Base-by-base conservation (phyloP, 2,329 filamentous ascomycete species). In the Diaporthe nobilis region DNA sequence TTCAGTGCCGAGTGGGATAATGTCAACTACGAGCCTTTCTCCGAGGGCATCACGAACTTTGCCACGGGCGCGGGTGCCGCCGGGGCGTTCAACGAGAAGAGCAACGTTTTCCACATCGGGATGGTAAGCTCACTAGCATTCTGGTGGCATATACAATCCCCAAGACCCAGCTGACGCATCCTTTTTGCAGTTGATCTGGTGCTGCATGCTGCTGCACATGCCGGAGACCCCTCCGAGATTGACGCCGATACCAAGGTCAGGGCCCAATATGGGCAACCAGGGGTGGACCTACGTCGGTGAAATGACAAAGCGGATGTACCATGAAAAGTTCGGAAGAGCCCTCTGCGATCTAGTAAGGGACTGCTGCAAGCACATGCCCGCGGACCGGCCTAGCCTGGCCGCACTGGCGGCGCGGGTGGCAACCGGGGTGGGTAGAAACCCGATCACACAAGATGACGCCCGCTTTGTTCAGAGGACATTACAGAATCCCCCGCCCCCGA, bases 271-370 rank as follows among this genome's bases (percentile, higher is more conserved):
- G 34, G 63, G 42, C 25, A 31, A 37, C 22, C 34, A 47, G 5
- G 55, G 73, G 13, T 74, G 65, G 65, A 74, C 73, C 17, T 74
- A 74, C 34, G 63, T 53, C 34, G 63, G 73, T 28, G 73, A 74
- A 22, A 53, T 71, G 42, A 37, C 12, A 22, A 22, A 34, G 5
- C 55, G 10, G 13, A 4, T 39, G 13, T 70, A 25, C 13, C n/a
- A 31, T n/a, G 8, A 4, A 20, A n/a, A 28, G 4, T 74, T 71
- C 10, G 73, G 73, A 2, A 25, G 28, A 68, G 55, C 15, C 10
- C 53, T 74, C 10, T 61, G 55, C n/a, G 20, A 22, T 20, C 42
- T 74, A n/a, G 42, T 74, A 1, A 47, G 47, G 3, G 51, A 31
- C 7, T 74, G 73, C 20, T 67, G 68, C 15, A 58, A 57, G 20